Base-by-base conservation (phyloP, 192 early-diverging fungal species). In the Mortierella claussenii region DNA sequence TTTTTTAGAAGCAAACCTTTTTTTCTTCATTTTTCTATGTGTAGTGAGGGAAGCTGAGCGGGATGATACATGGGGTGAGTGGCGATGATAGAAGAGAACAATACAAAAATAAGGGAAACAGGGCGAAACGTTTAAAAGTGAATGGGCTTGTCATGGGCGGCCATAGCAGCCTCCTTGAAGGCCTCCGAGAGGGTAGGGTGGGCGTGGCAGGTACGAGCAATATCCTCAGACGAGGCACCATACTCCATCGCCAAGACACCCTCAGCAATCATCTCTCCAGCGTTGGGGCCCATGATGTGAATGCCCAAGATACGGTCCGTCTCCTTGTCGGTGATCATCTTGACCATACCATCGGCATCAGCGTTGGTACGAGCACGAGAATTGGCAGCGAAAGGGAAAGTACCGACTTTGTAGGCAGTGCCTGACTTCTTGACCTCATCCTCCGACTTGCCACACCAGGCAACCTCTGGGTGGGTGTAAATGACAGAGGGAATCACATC, bases 261-360 rank as follows among this genome's bases (percentile, higher is more conserved):
- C 86, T 99, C 97, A 60, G 94, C 95, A 80, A 99, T 97, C 96
- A 99, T 96, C 82, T 99, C 97, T 79, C 97, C 97, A 60, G 97
- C 97, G 82, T 95, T 96, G 55, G 95, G 93, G 45, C 97, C 97
- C 55, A 99, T 97, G 79, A 99, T 98, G 87, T 99, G 97, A 47
- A 96, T 94, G 69, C 97, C 97, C 21, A 99, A 86, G 44, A 99
- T 95, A 42, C 92, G 89, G 83, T 98, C 97, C 9, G 98, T 95
- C 85, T 97, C 91, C 50, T 91, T 89, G 60, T 99, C 97, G 56
- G 93, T 89, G 80, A 99, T 96, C 68, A 99, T 88, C 89, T 99
- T 99, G 84, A 99, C 91, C 48, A 91, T 78, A 55, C 98, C 98
- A 54, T 98, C 95, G 31, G 88, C 82, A 69, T 99, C 97, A 61